Base-by-base conservation (phyloP, 2,329 filamentous ascomycete genomes). In the Biscogniauxia marginata region DNA sequence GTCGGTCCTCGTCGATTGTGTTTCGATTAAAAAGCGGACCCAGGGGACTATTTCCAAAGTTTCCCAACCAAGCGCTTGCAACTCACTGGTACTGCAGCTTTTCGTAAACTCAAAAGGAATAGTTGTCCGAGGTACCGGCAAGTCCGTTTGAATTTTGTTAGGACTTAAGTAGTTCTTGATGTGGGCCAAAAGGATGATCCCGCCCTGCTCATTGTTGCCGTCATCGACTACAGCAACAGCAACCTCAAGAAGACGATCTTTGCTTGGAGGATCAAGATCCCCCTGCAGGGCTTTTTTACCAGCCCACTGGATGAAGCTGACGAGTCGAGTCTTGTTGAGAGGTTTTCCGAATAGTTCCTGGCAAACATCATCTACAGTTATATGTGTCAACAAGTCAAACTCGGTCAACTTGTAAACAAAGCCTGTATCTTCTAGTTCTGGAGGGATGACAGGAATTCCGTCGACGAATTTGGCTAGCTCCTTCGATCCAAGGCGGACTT, bases 31-130 rank as follows among this genome's bases (percentile, higher is more conserved):
- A 73, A 89, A 96, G 20, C 85, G 79, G 21, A 97, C 73, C 95
- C 96, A 99, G 21, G 89, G 86, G 3, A 93, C 84, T 63, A 96
- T 83, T 34, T 93, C 90, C 6, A 99, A 75, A 58, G 93, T 86
- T 54, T 87, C 82, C 93, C 95, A 99, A 0, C 91, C 91, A 7
- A 99, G 81, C 16, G 89, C 86, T 61, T 91, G 85, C 34, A 99
- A 74, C 65, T 96, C 87, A 16, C 79, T 76, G 21, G 81, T 77
- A 5, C 78, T 79, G n/a, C 92, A 83, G 21, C 79, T 78, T 64
- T 85, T 89, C 0, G 92, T 96, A 62, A 93, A 89, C n/a, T 85
- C 81, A 69, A 92, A 91, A 0, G 95, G 91, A 53, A 98, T 87
- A 0, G 93, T 96, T 2, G 86, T 86, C 1, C 87, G 84, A 2